Evolutionary conservation across 1,284 basidiomycete genomes (phyloP).

Genomic region (Naganishia sp.): DNA sequence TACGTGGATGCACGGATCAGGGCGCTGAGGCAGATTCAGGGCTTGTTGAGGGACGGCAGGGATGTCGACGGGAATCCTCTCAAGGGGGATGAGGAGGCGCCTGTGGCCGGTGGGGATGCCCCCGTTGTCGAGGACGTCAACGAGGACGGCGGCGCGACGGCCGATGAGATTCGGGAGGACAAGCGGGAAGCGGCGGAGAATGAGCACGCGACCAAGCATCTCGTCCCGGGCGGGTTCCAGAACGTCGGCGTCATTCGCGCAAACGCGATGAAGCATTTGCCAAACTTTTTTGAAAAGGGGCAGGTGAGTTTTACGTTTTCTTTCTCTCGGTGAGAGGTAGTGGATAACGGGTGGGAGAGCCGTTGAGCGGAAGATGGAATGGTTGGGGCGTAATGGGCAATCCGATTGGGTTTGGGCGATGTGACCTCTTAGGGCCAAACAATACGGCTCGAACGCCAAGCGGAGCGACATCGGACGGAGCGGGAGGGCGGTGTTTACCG

Average conservation of each 20-base stretch:
- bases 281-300: constrained; percentile 91
- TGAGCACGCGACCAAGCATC: constrained; percentile 19
- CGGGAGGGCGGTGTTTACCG: too few species aligned
- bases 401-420: too few species aligned
- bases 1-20: constrained; percentile 93
- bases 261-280: constrained; percentile 98
- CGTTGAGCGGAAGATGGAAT: neutral
- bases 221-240: constrained; percentile 66
- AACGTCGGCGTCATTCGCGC: constrained; percentile 94
- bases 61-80: neutral
- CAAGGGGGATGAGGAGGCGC: neutral
- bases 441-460: too few species aligned
- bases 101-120: constrained; percentile 17
- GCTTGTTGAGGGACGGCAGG: constrained; percentile 42
- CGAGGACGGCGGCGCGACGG: constrained; percentile 20
- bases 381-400: neutral
- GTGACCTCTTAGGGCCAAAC: too few species aligned
- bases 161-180: constrained; percentile 32
- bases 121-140: constrained; percentile 32
- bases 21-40: constrained; percentile 70
- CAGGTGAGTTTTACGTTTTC: constrained; percentile 57
- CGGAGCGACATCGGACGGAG: too few species aligned
- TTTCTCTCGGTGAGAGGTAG: too few species aligned
- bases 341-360: neutral
- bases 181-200: constrained; percentile 34